These are phyloP conservation scores for Boletus bicolor DNA, from an alignment of 768 basidiomycete species.

Conservation along the genomic window DNA sequence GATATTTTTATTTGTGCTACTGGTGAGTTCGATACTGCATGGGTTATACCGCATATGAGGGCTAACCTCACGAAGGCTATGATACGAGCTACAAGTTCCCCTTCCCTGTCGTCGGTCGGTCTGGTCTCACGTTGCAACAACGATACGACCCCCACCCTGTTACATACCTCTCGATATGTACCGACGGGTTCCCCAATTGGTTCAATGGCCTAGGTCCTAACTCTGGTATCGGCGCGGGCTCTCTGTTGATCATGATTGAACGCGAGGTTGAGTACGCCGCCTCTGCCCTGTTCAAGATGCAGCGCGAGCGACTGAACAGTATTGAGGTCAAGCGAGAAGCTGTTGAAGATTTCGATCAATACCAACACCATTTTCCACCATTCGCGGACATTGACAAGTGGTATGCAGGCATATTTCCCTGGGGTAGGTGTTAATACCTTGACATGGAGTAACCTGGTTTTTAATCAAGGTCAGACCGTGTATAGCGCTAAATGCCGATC, in stretches of 20 bases:
- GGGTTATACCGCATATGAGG: neutral
- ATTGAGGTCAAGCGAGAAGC: conserved; percentile 59
- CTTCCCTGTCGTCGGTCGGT: conserved; percentile 53
- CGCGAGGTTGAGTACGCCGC: conserved; percentile 56
- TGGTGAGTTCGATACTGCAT: conserved; percentile 25
- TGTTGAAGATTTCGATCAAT: conserved; percentile 58
- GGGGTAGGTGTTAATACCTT: neutral
- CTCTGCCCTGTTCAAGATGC: conserved; percentile 53
- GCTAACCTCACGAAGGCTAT: conserved; percentile 26
- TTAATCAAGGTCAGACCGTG: conserved; percentile 43
- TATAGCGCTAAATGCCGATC: conserved; percentile 56
- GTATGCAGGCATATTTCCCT: conserved; percentile 14
- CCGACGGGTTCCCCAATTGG: conserved; percentile 70
- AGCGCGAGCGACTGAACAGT: conserved; percentile 58
- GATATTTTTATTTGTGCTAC: conserved; percentile 66
- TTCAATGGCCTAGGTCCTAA: conserved; percentile 59
- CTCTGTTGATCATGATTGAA: conserved; percentile 54
- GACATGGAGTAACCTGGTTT: too few species aligned
- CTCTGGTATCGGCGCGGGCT: conserved; percentile 51
- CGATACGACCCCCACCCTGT: conserved; percentile 52
- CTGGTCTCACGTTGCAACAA: conserved; percentile 50
- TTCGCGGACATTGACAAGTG: neutral
- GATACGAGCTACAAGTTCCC: conserved; percentile 47
- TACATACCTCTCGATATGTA: conserved; percentile 56
- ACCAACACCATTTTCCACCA: conserved; percentile 17